Evolutionary conservation across 1,284 basidiomycete genomes (phyloP).

Genomic region (Sanghuangporus baumii): DNA sequence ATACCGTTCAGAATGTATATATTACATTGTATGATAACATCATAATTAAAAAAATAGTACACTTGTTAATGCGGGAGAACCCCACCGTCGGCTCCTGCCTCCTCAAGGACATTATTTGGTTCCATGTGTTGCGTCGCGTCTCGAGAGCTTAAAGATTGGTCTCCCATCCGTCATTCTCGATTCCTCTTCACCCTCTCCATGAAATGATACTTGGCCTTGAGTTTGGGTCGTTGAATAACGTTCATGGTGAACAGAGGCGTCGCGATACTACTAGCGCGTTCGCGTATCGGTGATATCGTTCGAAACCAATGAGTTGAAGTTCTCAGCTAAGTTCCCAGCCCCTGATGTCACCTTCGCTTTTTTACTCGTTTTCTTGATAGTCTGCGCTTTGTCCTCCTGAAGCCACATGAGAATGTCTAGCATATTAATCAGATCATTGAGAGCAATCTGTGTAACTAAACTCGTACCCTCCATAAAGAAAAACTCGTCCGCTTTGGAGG

Average conservation of each 20-base stretch:
- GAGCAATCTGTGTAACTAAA: background rate
- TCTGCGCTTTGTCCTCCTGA: background rate
- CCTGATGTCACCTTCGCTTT: background rate
- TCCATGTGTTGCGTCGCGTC: too few species aligned
- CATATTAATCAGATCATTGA: background rate
- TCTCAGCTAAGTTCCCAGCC: background rate
- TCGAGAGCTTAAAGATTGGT: too few species aligned
- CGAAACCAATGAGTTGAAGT: background rate
- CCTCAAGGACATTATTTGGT: too few species aligned
- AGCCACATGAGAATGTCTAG: background rate
- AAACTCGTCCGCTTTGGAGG: slow-evolving; percentile 65
- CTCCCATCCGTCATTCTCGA: too few species aligned
- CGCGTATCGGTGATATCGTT: background rate
- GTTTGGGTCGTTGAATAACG: too few species aligned
- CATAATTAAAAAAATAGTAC: background rate
- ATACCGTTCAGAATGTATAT: background rate
- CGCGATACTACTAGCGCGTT: background rate
- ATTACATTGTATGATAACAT: background rate
- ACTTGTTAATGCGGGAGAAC: too few species aligned
- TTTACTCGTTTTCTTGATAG: background rate
- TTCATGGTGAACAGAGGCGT: too few species aligned
- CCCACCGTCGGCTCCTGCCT: too few species aligned
- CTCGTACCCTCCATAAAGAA: slow-evolving; percentile 59
- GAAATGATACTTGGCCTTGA: background rate
- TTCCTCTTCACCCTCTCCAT: background rate